Conservation (phyloP, 345 rosid species). For the Bruguiera gymnorhiza region DNA sequence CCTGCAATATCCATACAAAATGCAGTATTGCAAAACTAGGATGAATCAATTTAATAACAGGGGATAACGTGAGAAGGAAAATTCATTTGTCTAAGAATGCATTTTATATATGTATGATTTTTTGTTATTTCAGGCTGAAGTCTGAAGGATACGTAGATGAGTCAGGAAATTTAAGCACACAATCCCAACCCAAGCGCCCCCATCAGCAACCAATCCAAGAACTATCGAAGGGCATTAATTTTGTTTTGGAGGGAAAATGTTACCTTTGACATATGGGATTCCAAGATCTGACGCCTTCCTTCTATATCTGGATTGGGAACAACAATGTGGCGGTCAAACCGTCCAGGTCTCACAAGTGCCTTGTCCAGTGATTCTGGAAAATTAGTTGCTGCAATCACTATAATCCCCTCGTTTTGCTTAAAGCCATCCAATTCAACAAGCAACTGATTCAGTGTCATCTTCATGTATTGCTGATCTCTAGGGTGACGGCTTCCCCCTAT, state of each 20-base stretch:
- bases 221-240: no score
- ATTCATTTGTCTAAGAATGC: no score
- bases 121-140: no score
- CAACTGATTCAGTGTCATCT: constrained; percentile 94
- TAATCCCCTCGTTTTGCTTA: constrained; percentile 95
- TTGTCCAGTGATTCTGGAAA: constrained; percentile 92
- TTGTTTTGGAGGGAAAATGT: background rate
- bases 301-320: constrained; percentile 97
- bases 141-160: background rate
- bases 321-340: constrained; percentile 92
- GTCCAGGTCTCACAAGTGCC: constrained; percentile 94
- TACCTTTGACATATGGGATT: constrained; percentile 98
- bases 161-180: background rate
- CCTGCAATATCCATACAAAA: background rate
- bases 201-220: no score
- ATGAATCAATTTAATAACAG: no score
- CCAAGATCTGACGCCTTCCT: constrained; percentile 95
- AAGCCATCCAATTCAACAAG: constrained; percentile 97
- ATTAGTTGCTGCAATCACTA: constrained; percentile 94
- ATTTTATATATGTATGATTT: no score
- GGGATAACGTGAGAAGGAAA: no score
- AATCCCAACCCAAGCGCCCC: background rate
- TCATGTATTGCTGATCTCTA: constrained; percentile 92
- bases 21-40: no score
- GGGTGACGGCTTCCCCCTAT: constrained; percentile 96